Evolutionary conservation across 1,284 basidiomycete genomes (phyloP), one percentile per base, ranked within the genome.

Genomic region (Melampsora americana): DNA sequence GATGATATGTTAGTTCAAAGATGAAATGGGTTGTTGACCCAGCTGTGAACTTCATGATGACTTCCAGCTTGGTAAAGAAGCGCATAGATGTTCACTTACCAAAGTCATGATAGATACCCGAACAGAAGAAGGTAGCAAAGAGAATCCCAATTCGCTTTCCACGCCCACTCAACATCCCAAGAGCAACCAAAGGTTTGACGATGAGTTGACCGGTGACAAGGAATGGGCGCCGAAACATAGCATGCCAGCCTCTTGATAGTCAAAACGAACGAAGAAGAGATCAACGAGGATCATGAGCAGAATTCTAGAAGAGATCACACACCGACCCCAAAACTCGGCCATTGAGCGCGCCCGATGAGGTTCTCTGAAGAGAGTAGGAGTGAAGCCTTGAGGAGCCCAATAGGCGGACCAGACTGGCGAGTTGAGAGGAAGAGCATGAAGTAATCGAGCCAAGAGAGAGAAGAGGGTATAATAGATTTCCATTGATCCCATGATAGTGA

Each of bases 251-350:
- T 5, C 35, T 35, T 35, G 9, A 35, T 4, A 9, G 35, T 35
- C 9, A 35, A 35, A 3, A 35, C 35, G n/a, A 35, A 35, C 5
- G 9, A 35, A 35, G 9, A 35, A 35, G 35, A 35, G 3, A 35
- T 35, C 35, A 35, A 35, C 9, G 9, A 35, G 5, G 5, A 35
- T 35, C 35, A 9, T 35, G 35, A 4, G 5, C 35, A 35, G 3
- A 9, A 35, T 35, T 35, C 35, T 35, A 35, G 35, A 35, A 35
- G 9, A 35, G 35, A 9, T 35, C 9, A 35, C 35, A 35, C 35
- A 35, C 35, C 50, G 50, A 53, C 50, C 50, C 50, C 50, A 53
- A 53, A 53, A 53, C 14, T 53, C 50, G 23, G 50, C 50, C 50
- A 53, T 53, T 23, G 50, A 53, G 16, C 50, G 50, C 50, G 50